Percentiles rank a stretch among this genome's conserved stretches.
Conservation (phyloP, 768 basidiomycete species). For the Auricularia auricula-judae region DNA sequence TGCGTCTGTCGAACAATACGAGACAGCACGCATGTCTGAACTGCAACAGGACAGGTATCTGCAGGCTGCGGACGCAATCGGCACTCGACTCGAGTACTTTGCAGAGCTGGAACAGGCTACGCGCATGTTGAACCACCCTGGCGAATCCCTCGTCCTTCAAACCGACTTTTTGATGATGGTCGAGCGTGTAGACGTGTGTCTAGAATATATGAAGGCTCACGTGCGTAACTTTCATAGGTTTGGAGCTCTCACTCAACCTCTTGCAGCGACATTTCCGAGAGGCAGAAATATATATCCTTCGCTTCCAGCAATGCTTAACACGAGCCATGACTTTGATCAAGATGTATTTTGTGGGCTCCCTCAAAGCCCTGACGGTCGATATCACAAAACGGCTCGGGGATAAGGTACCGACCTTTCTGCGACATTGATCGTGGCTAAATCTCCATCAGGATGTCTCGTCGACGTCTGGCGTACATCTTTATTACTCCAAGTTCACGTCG, state of each 20-base stretch:
- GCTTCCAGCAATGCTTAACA: constrained; percentile 97
- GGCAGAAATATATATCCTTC: constrained; percentile 86
- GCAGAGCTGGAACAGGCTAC: constrained; percentile 89
- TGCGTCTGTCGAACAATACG: constrained; percentile 24
- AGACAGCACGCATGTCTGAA: neutral
- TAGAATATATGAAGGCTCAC: constrained; percentile 79
- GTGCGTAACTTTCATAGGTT: constrained; percentile 35
- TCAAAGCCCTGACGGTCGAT: constrained; percentile 70
- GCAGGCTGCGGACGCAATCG: constrained; percentile 74
- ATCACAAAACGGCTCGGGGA: constrained; percentile 65
- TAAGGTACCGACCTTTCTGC: constrained; percentile 34
- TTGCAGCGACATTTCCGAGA: constrained; percentile 80
- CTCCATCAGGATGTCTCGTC: constrained; percentile 54
- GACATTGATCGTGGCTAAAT: neutral
- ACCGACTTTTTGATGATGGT: constrained; percentile 94
- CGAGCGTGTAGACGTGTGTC: constrained; percentile 87
- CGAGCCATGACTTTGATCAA: constrained; percentile 97
- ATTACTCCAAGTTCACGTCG: constrained; percentile 80
- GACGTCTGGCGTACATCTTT: constrained; percentile 70
- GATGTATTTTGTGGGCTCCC: constrained; percentile 86
- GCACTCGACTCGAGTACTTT: constrained; percentile 78
- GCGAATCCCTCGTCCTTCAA: constrained; percentile 81
- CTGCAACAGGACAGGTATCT: constrained; percentile 57
- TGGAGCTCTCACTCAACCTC: neutral
- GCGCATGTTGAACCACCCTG: constrained; percentile 87